phyloP scores from a whole-genome alignment of 768 basidiomycete genomes.

The Mycena venus region DNA sequence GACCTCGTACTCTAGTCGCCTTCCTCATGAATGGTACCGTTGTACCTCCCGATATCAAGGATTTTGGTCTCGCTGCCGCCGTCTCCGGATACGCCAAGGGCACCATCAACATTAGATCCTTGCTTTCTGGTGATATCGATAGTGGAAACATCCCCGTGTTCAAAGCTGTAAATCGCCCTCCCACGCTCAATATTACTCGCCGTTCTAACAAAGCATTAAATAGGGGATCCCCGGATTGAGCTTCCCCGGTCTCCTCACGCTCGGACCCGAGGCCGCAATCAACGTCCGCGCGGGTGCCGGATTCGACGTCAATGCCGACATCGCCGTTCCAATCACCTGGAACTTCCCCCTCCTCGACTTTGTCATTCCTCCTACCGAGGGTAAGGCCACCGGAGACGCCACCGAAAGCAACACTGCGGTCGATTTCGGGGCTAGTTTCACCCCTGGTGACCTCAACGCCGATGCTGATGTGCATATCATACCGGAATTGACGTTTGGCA shows the following conservation, averaged over 20 bases:
- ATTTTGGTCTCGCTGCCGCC: constrained; percentile 6
- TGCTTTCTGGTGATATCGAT: constrained; percentile 13
- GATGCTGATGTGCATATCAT: constrained; percentile 11
- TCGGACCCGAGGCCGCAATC: constrained; percentile 6
- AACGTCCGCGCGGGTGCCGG: constrained; percentile 11
- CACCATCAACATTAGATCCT: constrained; percentile 11
- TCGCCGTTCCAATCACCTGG: constrained; percentile 13
- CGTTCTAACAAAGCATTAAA: background rate
- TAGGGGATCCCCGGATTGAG: constrained; percentile 2
- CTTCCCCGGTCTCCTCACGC: constrained; percentile 6
- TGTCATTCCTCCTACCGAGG: constrained; percentile 5
- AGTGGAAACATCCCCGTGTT: constrained; percentile 16
- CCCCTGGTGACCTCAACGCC: constrained; percentile 7
- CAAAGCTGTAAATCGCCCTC: background rate
- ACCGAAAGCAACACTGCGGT: background rate
- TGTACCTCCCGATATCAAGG: background rate
- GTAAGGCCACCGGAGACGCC: background rate
- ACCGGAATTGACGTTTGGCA: background rate
- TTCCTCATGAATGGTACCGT: constrained; percentile 15
- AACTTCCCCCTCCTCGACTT: constrained; percentile 14
- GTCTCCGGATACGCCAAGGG: constrained; percentile 16
- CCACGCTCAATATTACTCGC: background rate
- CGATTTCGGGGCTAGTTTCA: constrained; percentile 6
- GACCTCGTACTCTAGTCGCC: constrained; percentile 2
- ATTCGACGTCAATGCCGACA: constrained; percentile 8